Evolutionary conservation across 768 basidiomycete genomes (phyloP), one percentile per base, ranked within the genome.

Genomic region (Termitomyces heimii): DNA sequence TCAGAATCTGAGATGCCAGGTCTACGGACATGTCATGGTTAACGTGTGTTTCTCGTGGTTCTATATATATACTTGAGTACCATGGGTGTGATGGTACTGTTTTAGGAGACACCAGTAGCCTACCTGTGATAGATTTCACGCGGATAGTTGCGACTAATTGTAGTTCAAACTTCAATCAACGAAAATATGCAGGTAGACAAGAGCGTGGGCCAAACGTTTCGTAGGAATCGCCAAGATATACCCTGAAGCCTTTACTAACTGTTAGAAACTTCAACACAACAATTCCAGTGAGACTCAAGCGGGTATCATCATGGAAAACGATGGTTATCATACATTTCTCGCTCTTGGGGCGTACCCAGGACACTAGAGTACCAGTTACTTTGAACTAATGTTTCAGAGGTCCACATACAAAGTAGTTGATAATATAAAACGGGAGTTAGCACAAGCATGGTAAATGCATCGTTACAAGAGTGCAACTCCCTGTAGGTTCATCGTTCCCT

Each of bases 391-490:
- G 35, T 14, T 37, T 37, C 1, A 37, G 40, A 42, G 10, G 40
- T 22, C 3, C 40, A 22, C 20, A 42, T 39, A 2, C 6, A 39
- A n/a, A 39, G 18, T n/a, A n/a, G 34, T 40, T 40, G 2, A 18
- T 7, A n/a, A 31, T 24, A 18, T 18, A n/a, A 20, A 22, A 16
- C 8, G 2, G 14, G 1, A 24, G n/a, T 29, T 47, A 78, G 56
- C 77, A 79, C 55, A 78, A 62, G 54, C 77, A 79, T 9, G 76
- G 76, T 40, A 79, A 60, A 62, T 79, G 77, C 54, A 78, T 68
- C 5, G 75, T 76, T 13, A 73, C 70, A 52, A 73, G 57, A 37
- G 72, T 72, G 53, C 75, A 79, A 32, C 64, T 68, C 44, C 73
- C 73, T 0, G 72, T 13, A 1, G 82, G 82, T 28, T 67, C 69